These are phyloP conservation scores for Rhytidhysteron rufulum DNA, from an alignment of 2,329 filamentous ascomycete species.

Conservation along the genomic window DNA sequence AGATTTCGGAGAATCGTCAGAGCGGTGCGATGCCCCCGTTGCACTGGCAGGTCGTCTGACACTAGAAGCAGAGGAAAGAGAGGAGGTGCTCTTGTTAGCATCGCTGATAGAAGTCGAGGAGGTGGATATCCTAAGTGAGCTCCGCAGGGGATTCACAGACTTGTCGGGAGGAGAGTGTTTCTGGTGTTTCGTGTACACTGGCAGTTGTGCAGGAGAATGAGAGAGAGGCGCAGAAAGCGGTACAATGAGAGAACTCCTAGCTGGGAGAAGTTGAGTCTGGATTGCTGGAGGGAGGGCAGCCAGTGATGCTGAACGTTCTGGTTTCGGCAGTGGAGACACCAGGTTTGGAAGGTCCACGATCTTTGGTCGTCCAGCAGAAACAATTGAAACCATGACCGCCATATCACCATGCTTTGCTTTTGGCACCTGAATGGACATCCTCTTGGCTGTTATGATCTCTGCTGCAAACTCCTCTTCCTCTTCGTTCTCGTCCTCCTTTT, in stretches of 20 bases:
- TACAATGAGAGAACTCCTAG: slow-evolving; percentile 24
- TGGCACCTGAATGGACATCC: slow-evolving; percentile 29
- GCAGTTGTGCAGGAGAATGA: slow-evolving; percentile 17
- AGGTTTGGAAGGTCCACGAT: slow-evolving; percentile 29
- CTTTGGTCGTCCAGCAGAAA: slow-evolving; percentile 35
- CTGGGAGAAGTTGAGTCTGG: slow-evolving; percentile 22
- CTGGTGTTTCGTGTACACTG: slow-evolving; percentile 19
- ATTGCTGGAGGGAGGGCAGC: slow-evolving; percentile 26
- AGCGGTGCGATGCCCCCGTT: slow-evolving; percentile 12
- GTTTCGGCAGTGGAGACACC: slow-evolving; percentile 12
- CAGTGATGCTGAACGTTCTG: slow-evolving; percentile 31
- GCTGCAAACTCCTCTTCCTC: slow-evolving; percentile 23
- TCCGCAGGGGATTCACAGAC: slow-evolving; percentile 15
- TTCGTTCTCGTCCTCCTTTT: slow-evolving; percentile 26
- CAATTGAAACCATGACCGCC: slow-evolving; percentile 34
- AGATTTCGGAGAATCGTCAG: slow-evolving; percentile 6
- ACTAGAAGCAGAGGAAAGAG: slow-evolving; percentile 16
- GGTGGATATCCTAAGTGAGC: slow-evolving; percentile 16
- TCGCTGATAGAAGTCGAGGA: slow-evolving; percentile 23
- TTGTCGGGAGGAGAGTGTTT: slow-evolving; percentile 10
- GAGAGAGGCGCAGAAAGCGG: slow-evolving; percentile 8
- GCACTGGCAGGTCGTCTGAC: slow-evolving; percentile 14
- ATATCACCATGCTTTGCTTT: slow-evolving; percentile 33
- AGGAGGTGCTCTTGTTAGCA: slow-evolving; percentile 21
- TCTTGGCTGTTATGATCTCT: slow-evolving; percentile 19